phyloP scores from a whole-genome alignment of 1,139 yeast genomes.

The Diutina mesorugosa region DNA sequence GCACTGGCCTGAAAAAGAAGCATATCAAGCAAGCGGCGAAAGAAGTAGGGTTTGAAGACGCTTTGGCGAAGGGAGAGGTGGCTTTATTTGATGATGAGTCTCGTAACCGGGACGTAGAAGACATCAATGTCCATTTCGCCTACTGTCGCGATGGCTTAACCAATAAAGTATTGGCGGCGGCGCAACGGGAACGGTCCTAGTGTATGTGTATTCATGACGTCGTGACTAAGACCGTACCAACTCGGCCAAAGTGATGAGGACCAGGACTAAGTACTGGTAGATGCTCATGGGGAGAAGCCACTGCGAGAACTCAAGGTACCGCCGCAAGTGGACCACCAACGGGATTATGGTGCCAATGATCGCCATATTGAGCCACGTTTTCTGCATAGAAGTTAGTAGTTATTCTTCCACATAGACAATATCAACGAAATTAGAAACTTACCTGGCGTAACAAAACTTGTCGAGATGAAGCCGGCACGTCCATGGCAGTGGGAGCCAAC shows the following conservation, averaged over 20 bases:
- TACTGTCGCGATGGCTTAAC: conserved; percentile 39
- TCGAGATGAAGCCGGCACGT: too few species aligned
- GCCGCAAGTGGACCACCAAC: background rate
- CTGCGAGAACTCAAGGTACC: too few species aligned
- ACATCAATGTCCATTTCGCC: conserved; percentile 48
- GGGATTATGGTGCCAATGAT: background rate
- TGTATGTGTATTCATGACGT: too few species aligned
- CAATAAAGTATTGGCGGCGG: background rate
- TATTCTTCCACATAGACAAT: background rate
- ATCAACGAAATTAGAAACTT: background rate
- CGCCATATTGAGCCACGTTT: background rate
- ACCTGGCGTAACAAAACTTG: background rate
- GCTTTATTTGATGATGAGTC: conserved; percentile 59
- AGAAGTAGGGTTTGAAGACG: conserved; percentile 22
- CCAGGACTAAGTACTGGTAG: background rate
- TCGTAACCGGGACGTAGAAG: conserved; percentile 53
- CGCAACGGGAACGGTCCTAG: background rate
- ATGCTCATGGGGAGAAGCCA: background rate
- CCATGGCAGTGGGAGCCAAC: too few species aligned
- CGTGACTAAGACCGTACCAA: background rate
- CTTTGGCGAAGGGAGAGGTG: conserved; percentile 36
- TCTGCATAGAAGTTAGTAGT: background rate
- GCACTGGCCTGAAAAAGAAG: conserved; percentile 46
- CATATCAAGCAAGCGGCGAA: conserved; percentile 41
- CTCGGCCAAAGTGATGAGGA: background rate